phyloP scores from a whole-genome alignment of 2,329 filamentous ascomycete genomes.

The Trichophyton rubrum region DNA sequence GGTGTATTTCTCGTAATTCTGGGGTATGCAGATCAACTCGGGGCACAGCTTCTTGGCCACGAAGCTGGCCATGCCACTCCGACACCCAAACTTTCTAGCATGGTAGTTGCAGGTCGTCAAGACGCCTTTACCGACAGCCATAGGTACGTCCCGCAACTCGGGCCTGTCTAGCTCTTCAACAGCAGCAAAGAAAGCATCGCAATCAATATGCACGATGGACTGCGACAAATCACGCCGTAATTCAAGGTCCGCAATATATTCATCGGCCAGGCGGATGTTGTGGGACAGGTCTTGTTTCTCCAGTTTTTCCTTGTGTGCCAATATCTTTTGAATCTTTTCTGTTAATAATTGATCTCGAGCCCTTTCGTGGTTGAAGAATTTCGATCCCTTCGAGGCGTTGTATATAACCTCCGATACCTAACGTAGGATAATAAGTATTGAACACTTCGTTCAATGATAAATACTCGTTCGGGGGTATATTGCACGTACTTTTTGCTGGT shows the following conservation, averaged over 20 bases:
- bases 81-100: conserved; percentile 77
- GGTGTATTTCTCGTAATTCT: conserved; percentile 83
- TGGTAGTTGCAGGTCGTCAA: conserved; percentile 72
- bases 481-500: conserved; percentile 61
- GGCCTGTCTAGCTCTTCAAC: conserved; percentile 78
- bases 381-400: conserved; percentile 89
- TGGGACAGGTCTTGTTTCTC: conserved; percentile 61
- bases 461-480: background rate
- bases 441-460: background rate
- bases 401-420: conserved; percentile 93
- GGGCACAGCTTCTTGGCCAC: conserved; percentile 92
- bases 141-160: conserved; percentile 73
- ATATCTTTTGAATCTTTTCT: conserved; percentile 68
- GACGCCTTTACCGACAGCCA: conserved; percentile 71
- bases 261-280: conserved; percentile 65
- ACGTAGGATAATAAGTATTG: background rate
- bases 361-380: conserved; percentile 90
- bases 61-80: conserved; percentile 92
- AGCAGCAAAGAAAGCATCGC: conserved; percentile 93
- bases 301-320: conserved; percentile 60
- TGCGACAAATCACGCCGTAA: conserved; percentile 68
- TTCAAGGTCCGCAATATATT: conserved; percentile 69
- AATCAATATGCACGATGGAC: conserved; percentile 81
- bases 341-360: conserved; percentile 69
- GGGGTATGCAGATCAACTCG: conserved; percentile 63